Evolutionary conservation across 2,329 filamentous ascomycete genomes (phyloP), one percentile per base, ranked within the genome.

Genomic region (Amauroascus niger): DNA sequence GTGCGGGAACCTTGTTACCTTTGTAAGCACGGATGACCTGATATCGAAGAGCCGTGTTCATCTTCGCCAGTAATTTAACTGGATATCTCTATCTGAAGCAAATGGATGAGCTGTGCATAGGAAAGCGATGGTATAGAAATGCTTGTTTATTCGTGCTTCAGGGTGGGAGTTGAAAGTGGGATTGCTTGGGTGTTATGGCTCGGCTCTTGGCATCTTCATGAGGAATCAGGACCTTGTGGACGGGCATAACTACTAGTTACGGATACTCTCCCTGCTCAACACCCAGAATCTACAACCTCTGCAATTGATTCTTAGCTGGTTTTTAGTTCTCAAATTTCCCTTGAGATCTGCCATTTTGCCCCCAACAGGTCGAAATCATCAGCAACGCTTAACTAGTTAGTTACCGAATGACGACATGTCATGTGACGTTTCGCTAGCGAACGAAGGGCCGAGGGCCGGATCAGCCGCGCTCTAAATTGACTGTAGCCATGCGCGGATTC

Each of bases 21-120:
- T 95, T 96, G 75, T 95, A 96, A 55, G 95, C 81, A 35, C 79
- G 78, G 59, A 95, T 86, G 44, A 95, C 90, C 66, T 93, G 81
- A 56, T 80, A 76, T 52, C 88, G 82, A 26, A 96, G 77, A 56
- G 79, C 72, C 1, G 74, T 70, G 59, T 79, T 83, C 56, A 71
- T 68, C 65, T 13, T 55, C 6, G 8, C 30, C 5, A 16, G 7
- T 24, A 16, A n/a, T 35, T 37, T 26, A 50, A 22, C 24, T n/a
- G 1, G 11, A 2, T 9, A 41, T 41, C 16, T 28, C 48, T 18
- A 30, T 16, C 22, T 32, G 9, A 28, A 6, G 24, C 6, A 28
- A 30, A 18, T 16, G 22, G 18, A 44, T 16, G 37, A 32, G 9
- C 1, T 8, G 2, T 1, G 6, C 6, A 6, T 1, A 32, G 9